Base-by-base conservation (phyloP, 345 rosid species). In the Anacardium occidentale region DNA sequence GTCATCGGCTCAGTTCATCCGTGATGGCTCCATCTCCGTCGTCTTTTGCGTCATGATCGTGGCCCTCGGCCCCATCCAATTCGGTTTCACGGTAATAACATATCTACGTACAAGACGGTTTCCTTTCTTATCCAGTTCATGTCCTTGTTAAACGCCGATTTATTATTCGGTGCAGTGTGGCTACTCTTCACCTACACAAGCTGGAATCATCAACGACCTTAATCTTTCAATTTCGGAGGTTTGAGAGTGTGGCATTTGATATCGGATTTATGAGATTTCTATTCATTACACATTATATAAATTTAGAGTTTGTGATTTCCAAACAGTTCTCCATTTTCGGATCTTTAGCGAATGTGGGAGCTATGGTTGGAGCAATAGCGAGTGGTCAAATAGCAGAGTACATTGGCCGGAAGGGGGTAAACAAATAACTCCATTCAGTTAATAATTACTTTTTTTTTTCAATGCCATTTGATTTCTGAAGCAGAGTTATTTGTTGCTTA, bases 401-500 rank as follows among this genome's bases (percentile, higher is more conserved):
- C 62, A 73, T 90, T 72, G 96, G 96, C 72, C 80, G 92, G 55
- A 90, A 90, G 81, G 96, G 96, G 90, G 96, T 90, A 85, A 2
- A 50, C 13, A 69, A 0, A 2, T 9, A 22, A 22, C 48, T 7
- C 18, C 25, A 37, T 68, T 51, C 55, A 60, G 54, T 26, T 32
- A 48, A 7, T 10, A 37, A 37, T 37, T 37, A 5, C 7, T 37
- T 0, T 0, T 5, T 5, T 5, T 0, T 7, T 37, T 37, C 42
- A 37, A 7, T 37, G 42, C 7, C 8, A 37, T 37, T 37, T 37
- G 42, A 37, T 37, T 37, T 37, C 42, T 37, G 42, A 37, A 37
- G 42, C 42, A 37, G 7, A 37, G 8, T 7, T 67, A 22, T 72
- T 0, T 9, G 70, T 67, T 62, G 22, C 26, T 61, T 4, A 62